These are phyloP conservation scores for Spinacia oleracea DNA, from an alignment of 179 eudicot species.

Conservation along the genomic window DNA sequence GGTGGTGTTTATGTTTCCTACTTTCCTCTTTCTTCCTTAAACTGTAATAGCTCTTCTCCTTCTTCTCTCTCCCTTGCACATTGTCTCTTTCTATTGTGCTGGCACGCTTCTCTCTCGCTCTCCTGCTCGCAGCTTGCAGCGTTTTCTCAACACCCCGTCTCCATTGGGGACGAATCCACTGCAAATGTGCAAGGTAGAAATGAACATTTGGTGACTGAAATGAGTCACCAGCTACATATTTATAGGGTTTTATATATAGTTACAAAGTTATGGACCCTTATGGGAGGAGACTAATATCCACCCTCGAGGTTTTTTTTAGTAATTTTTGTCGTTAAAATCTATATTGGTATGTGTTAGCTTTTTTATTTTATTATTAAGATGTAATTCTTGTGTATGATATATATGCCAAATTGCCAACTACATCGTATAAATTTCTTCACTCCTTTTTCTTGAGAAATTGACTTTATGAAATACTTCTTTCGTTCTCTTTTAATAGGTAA, in stretches of 20 bases:
- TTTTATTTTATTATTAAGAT: too few relatives aligned
- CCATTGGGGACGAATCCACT: conserved; percentile 2
- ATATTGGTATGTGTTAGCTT: too few relatives aligned
- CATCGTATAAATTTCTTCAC: too few relatives aligned
- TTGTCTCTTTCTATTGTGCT: too few relatives aligned
- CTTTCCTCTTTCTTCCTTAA: conserved; percentile 16
- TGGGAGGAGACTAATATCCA: too few relatives aligned
- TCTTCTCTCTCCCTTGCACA: neutral
- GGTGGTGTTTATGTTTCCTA: conserved; percentile 20
- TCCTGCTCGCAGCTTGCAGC: neutral
- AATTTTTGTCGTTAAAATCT: neutral
- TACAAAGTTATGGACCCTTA: too few relatives aligned
- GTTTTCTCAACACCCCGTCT: neutral
- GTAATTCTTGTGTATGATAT: too few relatives aligned
- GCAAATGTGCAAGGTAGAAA: neutral
- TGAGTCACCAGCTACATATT: conserved; percentile 4
- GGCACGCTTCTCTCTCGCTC: neutral
- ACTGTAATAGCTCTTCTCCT: conserved; percentile 6
- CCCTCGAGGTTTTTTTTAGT: too few relatives aligned
- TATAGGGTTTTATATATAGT: conserved; percentile 2
- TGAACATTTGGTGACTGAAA: conserved; percentile 9
- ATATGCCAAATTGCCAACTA: too few relatives aligned
- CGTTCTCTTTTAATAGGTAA: too few relatives aligned
- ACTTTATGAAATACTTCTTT: too few relatives aligned
- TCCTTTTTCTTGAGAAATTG: too few relatives aligned